Evolutionary conservation across 805 yeast genomes (phyloP).

Genomic region (Starmerella floris): DNA sequence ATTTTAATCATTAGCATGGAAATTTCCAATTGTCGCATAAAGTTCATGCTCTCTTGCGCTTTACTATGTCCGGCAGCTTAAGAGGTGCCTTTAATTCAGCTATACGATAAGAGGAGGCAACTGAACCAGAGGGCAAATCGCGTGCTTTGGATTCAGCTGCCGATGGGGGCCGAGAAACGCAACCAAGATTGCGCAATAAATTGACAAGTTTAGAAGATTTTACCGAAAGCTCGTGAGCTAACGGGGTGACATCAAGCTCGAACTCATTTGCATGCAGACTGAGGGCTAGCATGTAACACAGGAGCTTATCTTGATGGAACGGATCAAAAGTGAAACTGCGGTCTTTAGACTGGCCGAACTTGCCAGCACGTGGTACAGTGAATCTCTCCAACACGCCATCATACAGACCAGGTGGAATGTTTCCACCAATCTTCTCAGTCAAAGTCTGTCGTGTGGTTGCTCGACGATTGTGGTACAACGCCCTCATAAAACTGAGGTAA

Average conservation of each 20-base stretch:
- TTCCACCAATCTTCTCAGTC: slow-evolving; percentile 44
- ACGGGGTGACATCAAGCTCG: slow-evolving; percentile 59
- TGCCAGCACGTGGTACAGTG: slow-evolving; percentile 48
- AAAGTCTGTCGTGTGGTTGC: slow-evolving; percentile 45
- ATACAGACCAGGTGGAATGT: slow-evolving; percentile 56
- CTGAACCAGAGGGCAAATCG: slow-evolving; percentile 25
- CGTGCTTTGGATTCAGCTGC: slow-evolving; percentile 27
- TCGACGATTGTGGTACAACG: slow-evolving; percentile 64
- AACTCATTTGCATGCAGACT: slow-evolving; percentile 66
- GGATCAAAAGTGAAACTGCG: slow-evolving; percentile 76
- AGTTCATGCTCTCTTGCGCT: slow-evolving; percentile 31
- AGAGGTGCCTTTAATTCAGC: slow-evolving; percentile 82
- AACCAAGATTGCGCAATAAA: slow-evolving; percentile 71
- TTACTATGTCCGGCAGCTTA: slow-evolving; percentile 68
- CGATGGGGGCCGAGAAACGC: slow-evolving; percentile 57
- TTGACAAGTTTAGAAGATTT: slow-evolving; percentile 60
- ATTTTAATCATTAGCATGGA: too few species aligned
- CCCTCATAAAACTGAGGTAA: slow-evolving; percentile 67
- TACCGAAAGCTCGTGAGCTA: slow-evolving; percentile 71
- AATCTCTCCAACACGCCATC: slow-evolving; percentile 63
- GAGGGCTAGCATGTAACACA: slow-evolving; percentile 63
- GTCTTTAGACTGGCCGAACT: slow-evolving; percentile 59
- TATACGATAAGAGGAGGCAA: slow-evolving; percentile 47
- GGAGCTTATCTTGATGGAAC: slow-evolving; percentile 68
- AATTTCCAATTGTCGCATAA: not conserved